Evolutionary conservation across 192 early-diverging fungal genomes (phyloP).

Genomic region (Coemansia sp.): DNA sequence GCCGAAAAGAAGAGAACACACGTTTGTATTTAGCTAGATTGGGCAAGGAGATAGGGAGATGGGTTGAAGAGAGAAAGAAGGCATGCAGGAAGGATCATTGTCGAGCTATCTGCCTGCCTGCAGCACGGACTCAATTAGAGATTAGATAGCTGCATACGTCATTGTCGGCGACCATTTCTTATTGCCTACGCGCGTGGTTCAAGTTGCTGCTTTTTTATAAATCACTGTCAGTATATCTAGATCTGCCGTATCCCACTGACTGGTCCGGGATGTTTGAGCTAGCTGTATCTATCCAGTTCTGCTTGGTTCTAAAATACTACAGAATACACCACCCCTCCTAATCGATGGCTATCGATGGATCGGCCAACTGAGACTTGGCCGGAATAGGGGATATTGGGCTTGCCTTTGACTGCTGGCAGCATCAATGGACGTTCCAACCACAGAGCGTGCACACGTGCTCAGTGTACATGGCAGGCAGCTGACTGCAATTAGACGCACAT

Average conservation of each 20-base stretch:
- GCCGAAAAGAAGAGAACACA: not conserved
- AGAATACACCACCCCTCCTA: not conserved
- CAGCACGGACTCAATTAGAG: constrained; percentile 6
- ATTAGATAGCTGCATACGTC: constrained; percentile 6
- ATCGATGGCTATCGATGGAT: constrained; percentile 13
- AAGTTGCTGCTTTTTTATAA: no score
- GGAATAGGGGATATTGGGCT: constrained; percentile 1
- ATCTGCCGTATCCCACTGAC: not conserved
- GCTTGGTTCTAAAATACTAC: not conserved
- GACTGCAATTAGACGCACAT: not conserved
- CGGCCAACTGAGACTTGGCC: not conserved
- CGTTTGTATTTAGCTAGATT: constrained; percentile 1
- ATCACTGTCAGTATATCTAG: not conserved
- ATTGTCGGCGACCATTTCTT: not conserved
- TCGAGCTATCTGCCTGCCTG: constrained; percentile 4
- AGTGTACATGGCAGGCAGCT: not conserved
- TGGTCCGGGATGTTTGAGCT: not conserved
- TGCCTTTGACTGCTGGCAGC: not conserved
- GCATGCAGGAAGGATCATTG: not conserved
- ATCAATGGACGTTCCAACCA: not conserved
- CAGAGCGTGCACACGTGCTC: constrained; percentile 1
- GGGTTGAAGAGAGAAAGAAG: not conserved
- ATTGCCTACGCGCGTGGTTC: not conserved
- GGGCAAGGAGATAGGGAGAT: not conserved
- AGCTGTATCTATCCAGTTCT: not conserved